Conservation (phyloP, 2,329 filamentous ascomycete genomes). For the Fusarium goolgardi region DNA sequence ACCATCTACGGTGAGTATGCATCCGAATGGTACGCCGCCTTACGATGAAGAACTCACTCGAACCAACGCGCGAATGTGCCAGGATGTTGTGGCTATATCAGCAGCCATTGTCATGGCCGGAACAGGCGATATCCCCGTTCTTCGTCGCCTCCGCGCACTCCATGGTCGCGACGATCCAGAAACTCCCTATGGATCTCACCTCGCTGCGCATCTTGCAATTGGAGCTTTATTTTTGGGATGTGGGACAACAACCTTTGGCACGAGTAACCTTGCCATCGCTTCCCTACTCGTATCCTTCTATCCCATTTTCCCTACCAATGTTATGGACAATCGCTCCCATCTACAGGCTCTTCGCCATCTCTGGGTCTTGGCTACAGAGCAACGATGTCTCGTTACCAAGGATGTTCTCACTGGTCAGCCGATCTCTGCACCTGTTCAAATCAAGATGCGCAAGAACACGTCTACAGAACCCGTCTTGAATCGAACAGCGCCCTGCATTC, state of each 20-base stretch:
- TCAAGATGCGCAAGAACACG: slow-evolving; percentile 65
- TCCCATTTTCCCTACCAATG: slow-evolving; percentile 86
- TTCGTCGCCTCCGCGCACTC: slow-evolving; percentile 85
- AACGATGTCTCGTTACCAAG: slow-evolving; percentile 86
- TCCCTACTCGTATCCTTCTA: slow-evolving; percentile 92
- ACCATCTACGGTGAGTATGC: slow-evolving; percentile 48
- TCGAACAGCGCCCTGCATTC: slow-evolving; percentile 67
- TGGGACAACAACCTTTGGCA: slow-evolving; percentile 91
- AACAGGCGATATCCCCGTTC: slow-evolving; percentile 86
- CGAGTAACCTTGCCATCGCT: slow-evolving; percentile 86
- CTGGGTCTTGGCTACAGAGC: slow-evolving; percentile 93
- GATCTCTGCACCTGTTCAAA: slow-evolving; percentile 76
- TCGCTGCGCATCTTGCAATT: slow-evolving; percentile 91
- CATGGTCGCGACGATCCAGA: slow-evolving; percentile 88
- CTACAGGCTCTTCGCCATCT: slow-evolving; percentile 97
- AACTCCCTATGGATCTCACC: slow-evolving; percentile 91
- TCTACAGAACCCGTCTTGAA: slow-evolving; percentile 54
- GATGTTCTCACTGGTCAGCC: slow-evolving; percentile 87
- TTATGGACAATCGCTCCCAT: slow-evolving; percentile 94
- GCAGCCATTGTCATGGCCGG: slow-evolving; percentile 94
- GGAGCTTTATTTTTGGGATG: slow-evolving; percentile 92
- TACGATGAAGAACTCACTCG: slow-evolving; percentile 89
- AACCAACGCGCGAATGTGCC: slow-evolving; percentile 88
- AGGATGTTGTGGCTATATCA: slow-evolving; percentile 86
- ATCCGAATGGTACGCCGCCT: slow-evolving; percentile 53